Conservation (phyloP, 805 yeast genomes). For the Tetrapisispora phaffii region DNA sequence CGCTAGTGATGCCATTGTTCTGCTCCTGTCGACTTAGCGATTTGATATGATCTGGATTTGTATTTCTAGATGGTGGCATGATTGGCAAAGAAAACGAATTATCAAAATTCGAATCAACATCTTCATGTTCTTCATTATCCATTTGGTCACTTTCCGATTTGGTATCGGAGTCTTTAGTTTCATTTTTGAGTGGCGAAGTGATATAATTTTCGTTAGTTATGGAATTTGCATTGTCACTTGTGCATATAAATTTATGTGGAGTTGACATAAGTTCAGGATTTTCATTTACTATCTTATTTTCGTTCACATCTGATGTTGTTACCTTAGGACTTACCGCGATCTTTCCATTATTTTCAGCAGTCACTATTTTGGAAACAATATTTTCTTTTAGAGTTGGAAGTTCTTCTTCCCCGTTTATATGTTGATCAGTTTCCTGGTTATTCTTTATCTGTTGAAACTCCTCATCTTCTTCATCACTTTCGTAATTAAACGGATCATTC, state of each 20-base stretch:
- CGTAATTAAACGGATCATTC: constrained; percentile 51
- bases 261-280: background rate
- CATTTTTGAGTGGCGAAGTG: constrained; percentile 3
- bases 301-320: background rate
- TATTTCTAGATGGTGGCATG: constrained; percentile 12
- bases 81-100: constrained; percentile 45
- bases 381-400: background rate
- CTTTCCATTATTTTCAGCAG: background rate
- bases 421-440: too few relatives aligned
- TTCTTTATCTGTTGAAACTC: background rate
- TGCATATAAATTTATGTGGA: background rate
- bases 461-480: constrained; percentile 1
- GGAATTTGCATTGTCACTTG: background rate
- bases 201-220: constrained; percentile 1
- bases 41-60: background rate
- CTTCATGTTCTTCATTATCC: constrained; percentile 3
- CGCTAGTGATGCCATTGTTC: background rate
- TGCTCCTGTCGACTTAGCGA: background rate
- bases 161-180: constrained; percentile 1
- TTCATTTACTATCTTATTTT: background rate
- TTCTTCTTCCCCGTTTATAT: background rate
- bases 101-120: constrained; percentile 24
- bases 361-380: too few relatives aligned
- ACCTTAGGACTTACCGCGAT: background rate
- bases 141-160: too few relatives aligned